These are phyloP conservation scores for Xylariaceae sp. DNA, from an alignment of 2,329 filamentous ascomycete species.

Conservation along the genomic window DNA sequence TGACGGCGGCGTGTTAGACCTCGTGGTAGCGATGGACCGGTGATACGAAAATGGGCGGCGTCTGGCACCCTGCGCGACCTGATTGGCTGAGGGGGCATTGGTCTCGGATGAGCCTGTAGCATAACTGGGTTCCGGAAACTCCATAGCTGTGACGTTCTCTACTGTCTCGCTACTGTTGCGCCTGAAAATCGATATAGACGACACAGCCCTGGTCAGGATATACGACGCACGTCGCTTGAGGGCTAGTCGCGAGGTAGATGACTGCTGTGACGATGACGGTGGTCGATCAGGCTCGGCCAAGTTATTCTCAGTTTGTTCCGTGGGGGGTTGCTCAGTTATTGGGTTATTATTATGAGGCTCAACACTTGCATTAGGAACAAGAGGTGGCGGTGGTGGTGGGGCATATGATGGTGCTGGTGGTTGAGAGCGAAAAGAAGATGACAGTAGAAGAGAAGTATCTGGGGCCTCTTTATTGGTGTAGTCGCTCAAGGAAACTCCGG, in stretches of 20 bases:
- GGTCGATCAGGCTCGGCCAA: conserved; percentile 21
- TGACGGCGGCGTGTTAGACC: conserved; percentile 40
- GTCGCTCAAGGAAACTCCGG: conserved; percentile 22
- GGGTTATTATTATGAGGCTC: conserved; percentile 21
- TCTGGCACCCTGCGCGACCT: conserved; percentile 23
- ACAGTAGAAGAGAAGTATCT: conserved; percentile 14
- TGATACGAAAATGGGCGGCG: conserved; percentile 39
- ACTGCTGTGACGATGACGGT: conserved; percentile 11
- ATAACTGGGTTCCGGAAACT: conserved; percentile 32
- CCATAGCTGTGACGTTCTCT: conserved; percentile 27
- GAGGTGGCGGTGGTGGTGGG: conserved; percentile 10
- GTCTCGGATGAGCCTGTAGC: conserved; percentile 28
- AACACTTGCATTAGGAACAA: conserved; percentile 3
- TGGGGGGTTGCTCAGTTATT: conserved; percentile 7
- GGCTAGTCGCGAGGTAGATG: conserved; percentile 4
- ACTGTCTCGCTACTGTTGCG: conserved; percentile 33
- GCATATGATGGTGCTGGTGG: conserved; percentile 9
- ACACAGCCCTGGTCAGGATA: conserved; percentile 31
- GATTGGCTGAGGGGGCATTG: conserved; percentile 27
- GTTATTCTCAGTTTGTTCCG: conserved; percentile 7
- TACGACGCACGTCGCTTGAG: conserved; percentile 30
- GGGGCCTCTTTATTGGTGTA: conserved; percentile 22
- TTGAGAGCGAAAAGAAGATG: conserved; percentile 4
- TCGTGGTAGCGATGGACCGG: conserved; percentile 33
- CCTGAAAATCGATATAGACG: conserved; percentile 29